Base-by-base conservation (phyloP, 345 rosid genomes). In the Xanthoceras sorbifolium region DNA sequence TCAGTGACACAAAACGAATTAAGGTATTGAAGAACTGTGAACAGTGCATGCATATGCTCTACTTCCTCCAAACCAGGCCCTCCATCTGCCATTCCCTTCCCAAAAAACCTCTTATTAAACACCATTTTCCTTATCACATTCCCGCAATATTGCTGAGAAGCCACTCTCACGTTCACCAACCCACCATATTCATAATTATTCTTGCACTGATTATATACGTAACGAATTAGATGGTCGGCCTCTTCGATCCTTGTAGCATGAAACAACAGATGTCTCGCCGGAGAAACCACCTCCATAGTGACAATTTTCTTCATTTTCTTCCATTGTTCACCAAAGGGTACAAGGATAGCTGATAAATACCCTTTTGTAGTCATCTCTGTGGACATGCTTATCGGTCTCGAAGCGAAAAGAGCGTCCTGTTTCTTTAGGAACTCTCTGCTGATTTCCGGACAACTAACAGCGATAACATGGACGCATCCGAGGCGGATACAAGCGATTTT, bases 401-500 rank as follows among this genome's bases (percentile, higher is more conserved):
- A 79, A 4, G 87, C 85, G 9, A 89, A 89, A 54, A 75, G 9
- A 15, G 84, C 71, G 29, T 86, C 89, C 31, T 87, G 84, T 14
- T 67, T 67, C 77, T 79, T 82, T 6, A 87, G 70, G 80, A 89
- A 74, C 77, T 83, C 82, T 0, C 84, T 71, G 3, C 84, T 79
- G 29, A 87, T 80, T 22, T 73, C 65, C 0, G 90, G 88, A 9
- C 79, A 85, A 1, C 78, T 77, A 66, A 89, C 86, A 23, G 85
- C 36, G 5, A 88, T 74, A 9, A 86, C 88, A 26, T 84, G 79
- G 50, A 80, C 80, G 1, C 78, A 81, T 1, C 85, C 89, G 0
- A 89, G 34, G 18, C 73, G 81, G 61, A 89, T 64, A 32, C 86
- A 87, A 0, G 89, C 88, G n/a, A 87, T 89, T 9, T 77, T 84